phyloP scores from a whole-genome alignment of 805 yeast species.

The Metahyphopichia silvanorum region DNA sequence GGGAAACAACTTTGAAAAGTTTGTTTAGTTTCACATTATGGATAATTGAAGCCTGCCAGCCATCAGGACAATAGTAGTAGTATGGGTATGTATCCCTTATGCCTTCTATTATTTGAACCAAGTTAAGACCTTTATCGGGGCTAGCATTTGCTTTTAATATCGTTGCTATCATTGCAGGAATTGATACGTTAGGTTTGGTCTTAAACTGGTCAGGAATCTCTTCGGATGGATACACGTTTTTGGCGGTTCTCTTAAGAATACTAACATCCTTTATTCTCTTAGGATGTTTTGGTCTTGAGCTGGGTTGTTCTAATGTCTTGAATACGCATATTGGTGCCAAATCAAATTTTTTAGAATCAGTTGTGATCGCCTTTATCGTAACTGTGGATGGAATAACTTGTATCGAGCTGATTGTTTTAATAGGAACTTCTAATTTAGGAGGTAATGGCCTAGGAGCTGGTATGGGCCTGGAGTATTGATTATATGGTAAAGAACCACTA shows the following conservation, averaged over 20 bases:
- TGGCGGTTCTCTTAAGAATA: slow-evolving; percentile 47
- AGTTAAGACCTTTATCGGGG: slow-evolving; percentile 64
- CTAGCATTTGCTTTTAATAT: slow-evolving; percentile 69
- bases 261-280: slow-evolving; percentile 23
- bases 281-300: slow-evolving; percentile 31
- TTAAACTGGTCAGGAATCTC: slow-evolving; percentile 89
- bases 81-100: slow-evolving; percentile 88
- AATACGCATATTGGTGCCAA: slow-evolving; percentile 29
- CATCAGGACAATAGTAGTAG: slow-evolving; percentile 90
- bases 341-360: slow-evolving; percentile 11
- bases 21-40: slow-evolving; percentile 87
- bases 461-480: slow-evolving; percentile 8
- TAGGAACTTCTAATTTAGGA: slow-evolving; percentile 33
- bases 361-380: slow-evolving; percentile 28
- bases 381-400: slow-evolving; percentile 16
- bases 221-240: slow-evolving; percentile 67
- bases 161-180: slow-evolving; percentile 75
- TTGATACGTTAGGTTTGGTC: slow-evolving; percentile 78
- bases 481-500: neutral
- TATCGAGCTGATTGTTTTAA: slow-evolving; percentile 21
- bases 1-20: slow-evolving; percentile 68
- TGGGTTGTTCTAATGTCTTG: slow-evolving; percentile 28
- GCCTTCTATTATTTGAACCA: slow-evolving; percentile 73
- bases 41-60: slow-evolving; percentile 94
- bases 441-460: slow-evolving; percentile 29